Base-by-base conservation (phyloP, 805 yeast species). In the Metschnikowia sp. region DNA sequence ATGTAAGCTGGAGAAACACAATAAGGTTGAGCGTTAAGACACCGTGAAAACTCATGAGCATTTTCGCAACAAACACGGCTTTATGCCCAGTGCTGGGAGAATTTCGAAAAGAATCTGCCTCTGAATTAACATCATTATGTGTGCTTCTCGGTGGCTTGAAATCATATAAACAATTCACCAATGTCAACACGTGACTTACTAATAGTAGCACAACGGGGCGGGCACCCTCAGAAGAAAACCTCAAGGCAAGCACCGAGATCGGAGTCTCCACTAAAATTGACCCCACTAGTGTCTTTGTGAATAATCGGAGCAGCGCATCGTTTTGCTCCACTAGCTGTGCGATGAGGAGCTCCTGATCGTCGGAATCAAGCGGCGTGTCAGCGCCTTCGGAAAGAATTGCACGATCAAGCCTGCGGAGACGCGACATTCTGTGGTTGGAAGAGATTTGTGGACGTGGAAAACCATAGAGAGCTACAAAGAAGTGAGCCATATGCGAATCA, bases 271-370 rank as follows among this genome's bases (percentile, higher is more conserved):
- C 48, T 3, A 59, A 40, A 1, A 54, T 45, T 18, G 51, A 42
- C 8, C 39, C 45, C 13, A 48, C 41, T n/a, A 57, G 43, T 18
- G 51, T 35, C 22, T 49, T 39, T 12, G 52, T 41, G 42, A 44
- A 53, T 18, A 42, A 31, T 32, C 45, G 47, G 40, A 41, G 46
- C 3, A 41, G 30, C 9, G 42, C 48, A 30, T 47, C 46, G 47
- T 61, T 61, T 36, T 53, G 51, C 2, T 44, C 39, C 4, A 46
- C 32, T 22, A 61, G 50, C 33, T 47, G 51, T 31, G 46, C 40
- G 28, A 62, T 50, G 29, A 62, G 50, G n/a, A 47, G 50, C 6
- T 54, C 53, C 50, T 62, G 66, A 49, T 62, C 66, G 15, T 58
- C 63, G 15, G 54, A 45, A 26, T 62, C 66, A 8, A 62, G 39